Conservation (phyloP, 1,284 basidiomycete species). For the Pseudozyma hubeiensis region DNA sequence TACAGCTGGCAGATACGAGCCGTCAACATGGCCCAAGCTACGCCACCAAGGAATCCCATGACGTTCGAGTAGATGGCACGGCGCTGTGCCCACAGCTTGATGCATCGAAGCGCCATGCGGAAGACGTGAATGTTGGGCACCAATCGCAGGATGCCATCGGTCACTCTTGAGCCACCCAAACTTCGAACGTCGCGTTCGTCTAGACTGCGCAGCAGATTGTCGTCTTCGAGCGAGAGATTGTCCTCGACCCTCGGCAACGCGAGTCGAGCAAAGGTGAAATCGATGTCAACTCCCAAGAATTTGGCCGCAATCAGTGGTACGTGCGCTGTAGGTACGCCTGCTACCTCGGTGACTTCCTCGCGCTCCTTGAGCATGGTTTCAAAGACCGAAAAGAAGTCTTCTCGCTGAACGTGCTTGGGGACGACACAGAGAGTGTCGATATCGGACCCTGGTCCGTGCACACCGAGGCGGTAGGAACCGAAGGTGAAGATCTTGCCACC, state of each 20-base stretch:
- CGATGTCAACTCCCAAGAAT: constrained; percentile 91
- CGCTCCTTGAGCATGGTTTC: constrained; percentile 87
- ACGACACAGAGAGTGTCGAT: constrained; percentile 99
- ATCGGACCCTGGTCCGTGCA: constrained; percentile 95
- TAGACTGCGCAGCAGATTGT: constrained; percentile 88
- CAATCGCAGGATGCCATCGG: constrained; percentile 92
- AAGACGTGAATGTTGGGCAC: constrained; percentile 96
- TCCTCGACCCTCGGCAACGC: constrained; percentile 88
- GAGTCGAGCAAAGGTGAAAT: constrained; percentile 91
- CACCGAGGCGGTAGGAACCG: constrained; percentile 84
- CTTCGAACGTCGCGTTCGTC: constrained; percentile 95
- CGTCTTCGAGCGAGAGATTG: constrained; percentile 87
- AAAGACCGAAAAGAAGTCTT: constrained; percentile 95
- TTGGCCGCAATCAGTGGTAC: constrained; percentile 94
- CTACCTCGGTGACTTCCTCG: constrained; percentile 88
- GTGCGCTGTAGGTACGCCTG: constrained; percentile 93
- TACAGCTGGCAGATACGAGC: constrained; percentile 99
- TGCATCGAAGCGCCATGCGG: constrained; percentile 91
- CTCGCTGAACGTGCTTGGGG: constrained; percentile 91
- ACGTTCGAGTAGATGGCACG: constrained; percentile 98
- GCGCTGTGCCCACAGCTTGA: constrained; percentile 97
- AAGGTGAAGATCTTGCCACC: constrained; percentile 99
- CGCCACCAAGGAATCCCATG: constrained; percentile 96
- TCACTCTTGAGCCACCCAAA: constrained; percentile 95
- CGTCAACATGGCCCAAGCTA: constrained; percentile 98